phyloP scores from a whole-genome alignment of 1,284 basidiomycete genomes.

The Fomitopsis palustris region DNA sequence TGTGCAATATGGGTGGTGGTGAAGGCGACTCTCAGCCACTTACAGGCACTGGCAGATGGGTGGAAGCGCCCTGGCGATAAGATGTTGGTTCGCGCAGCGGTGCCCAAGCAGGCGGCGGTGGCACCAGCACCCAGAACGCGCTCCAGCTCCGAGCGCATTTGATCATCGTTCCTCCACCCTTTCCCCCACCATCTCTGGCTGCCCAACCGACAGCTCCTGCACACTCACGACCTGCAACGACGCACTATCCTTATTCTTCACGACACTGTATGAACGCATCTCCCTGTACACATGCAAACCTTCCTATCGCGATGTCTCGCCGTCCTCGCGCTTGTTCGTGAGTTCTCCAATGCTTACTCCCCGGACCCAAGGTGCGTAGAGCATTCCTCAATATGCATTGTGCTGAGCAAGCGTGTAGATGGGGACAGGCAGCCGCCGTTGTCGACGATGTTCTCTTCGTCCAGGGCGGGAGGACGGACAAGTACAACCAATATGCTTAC shows the following conservation, averaged over 20 bases:
- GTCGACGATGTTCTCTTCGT: conserved; percentile 64
- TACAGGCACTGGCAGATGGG: conserved; percentile 25
- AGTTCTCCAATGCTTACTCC: conserved; percentile 6
- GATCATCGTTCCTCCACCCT: not conserved
- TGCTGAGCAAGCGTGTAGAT: conserved; percentile 43
- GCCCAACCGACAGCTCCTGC: not conserved
- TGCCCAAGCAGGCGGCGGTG: not conserved
- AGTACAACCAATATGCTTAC: conserved; percentile 66
- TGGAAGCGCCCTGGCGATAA: not conserved
- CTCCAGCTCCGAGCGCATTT: conserved; percentile 1
- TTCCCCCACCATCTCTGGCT: not conserved
- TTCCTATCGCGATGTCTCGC: conserved; percentile 9
- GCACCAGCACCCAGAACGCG: not conserved
- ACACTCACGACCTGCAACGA: conserved; percentile 1
- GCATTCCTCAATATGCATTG: not conserved
- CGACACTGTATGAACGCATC: conserved; percentile 11
- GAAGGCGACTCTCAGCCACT: too few species aligned
- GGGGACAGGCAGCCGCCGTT: conserved; percentile 73
- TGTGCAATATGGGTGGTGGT: too few species aligned
- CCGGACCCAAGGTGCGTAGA: not conserved
- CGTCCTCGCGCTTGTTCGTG: conserved; percentile 11
- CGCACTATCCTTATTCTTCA: conserved; percentile 15
- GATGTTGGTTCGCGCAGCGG: not conserved
- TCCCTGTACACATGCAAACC: conserved; percentile 12
- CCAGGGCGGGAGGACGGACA: conserved; percentile 78